Conservation (phyloP, 169 alveolate species). For the Hepatocystis sp. region DNA sequence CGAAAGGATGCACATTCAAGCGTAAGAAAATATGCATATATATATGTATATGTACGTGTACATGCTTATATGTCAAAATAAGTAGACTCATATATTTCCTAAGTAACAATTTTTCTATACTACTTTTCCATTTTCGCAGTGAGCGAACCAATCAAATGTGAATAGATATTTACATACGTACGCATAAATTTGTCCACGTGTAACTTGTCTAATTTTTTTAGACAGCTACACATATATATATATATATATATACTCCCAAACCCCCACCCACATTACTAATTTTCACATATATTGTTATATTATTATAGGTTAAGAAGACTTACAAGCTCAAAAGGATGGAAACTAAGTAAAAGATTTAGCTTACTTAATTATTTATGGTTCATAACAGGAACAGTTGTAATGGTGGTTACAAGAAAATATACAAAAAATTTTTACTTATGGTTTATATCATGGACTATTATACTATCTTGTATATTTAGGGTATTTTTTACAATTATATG, state of each 20-base stretch:
- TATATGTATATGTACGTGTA: too few species aligned
- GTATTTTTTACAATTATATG: slow-evolving; percentile 67
- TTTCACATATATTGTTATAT: too few species aligned
- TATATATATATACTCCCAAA: background rate
- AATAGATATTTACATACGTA: too few species aligned
- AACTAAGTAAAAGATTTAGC: slow-evolving; percentile 78
- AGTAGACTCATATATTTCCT: too few species aligned
- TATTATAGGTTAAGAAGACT: slow-evolving; percentile 59
- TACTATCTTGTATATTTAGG: slow-evolving; percentile 59
- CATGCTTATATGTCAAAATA: too few species aligned
- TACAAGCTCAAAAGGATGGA: slow-evolving; percentile 83
- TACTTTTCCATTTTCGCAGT: too few species aligned
- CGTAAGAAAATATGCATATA: too few species aligned
- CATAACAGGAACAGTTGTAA: slow-evolving; percentile 76
- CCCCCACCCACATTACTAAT: background rate
- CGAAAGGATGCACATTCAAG: slow-evolving; percentile 74
- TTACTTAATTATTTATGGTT: slow-evolving; percentile 82
- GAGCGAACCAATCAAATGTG: too few species aligned
- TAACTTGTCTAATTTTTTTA: too few species aligned
- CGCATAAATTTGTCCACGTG: too few species aligned
- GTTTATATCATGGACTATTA: slow-evolving; percentile 73
- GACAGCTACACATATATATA: background rate
- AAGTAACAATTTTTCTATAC: too few species aligned
- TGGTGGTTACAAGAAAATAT: slow-evolving; percentile 65
- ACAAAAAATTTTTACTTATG: slow-evolving; percentile 60